Evolutionary conservation across 1,284 basidiomycete genomes (phyloP), one percentile per base, ranked within the genome.

Genomic region (Papiliotrema flavescens): DNA sequence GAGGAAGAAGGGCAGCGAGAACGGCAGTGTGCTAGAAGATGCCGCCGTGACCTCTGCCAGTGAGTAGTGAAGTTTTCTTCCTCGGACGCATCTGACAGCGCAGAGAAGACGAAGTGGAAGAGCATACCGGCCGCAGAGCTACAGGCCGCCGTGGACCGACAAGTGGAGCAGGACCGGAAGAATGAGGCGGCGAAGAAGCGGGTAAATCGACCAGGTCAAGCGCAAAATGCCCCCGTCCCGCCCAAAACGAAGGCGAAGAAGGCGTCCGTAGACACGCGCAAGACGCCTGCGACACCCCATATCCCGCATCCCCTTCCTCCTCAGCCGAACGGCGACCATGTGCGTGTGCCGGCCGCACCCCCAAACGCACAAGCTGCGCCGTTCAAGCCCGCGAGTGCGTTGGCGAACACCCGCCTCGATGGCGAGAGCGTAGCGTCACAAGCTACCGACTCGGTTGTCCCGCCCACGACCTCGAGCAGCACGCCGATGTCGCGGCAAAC

Each of bases 91-190:
- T 11, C 49, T 56, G 44, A 61, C 22, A 1, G 19, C 20, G 37
- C 49, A 76, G 74, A 72, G 57, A 76, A 76, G 62, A 66, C 63
- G 26, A 76, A 76, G 60, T 78, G 76, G 76, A 76, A 58, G 7
- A 59, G 73, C 5, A 78, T 78, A 22, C 73, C 76, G 3, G 71
- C 74, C 1, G 57, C 67, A 0, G 75, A 78, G 53, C 62, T 78
- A n/a, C 69, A 74, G 28, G 74, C 74, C 23, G 74, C 76, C 9
- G 69, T 70, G 2, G 76, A 78, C 52, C 65, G 71, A 60, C 74
- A 67, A 0, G 70, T 69, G 2, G 70, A 68, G 41, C 52, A 54
- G 6, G 63, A 48, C 22, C 55, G 65, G 47, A 62, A 59, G 51
- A 48, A 37, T 15, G 42, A 34, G 13, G 47, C 46, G 22, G 49